Base-by-base conservation (phyloP, 129 eudicot genomes). In the Ambrosia artemisiifolia region DNA sequence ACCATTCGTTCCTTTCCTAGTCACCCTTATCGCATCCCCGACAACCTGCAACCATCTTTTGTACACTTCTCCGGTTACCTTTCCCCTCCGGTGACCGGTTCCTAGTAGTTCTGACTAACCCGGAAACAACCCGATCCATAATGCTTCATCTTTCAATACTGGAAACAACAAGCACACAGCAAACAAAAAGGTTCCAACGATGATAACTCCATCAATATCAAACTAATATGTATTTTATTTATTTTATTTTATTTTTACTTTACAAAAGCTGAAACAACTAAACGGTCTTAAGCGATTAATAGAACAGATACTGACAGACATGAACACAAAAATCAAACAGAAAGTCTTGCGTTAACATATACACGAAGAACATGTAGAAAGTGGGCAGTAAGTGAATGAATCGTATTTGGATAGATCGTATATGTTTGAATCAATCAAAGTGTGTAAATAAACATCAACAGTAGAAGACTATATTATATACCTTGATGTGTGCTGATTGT, bases 331-430 rank as follows among this genome's bases (percentile, higher is more conserved):
- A 7, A 3, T 47, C 3, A 48, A 49, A 14, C 12, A 13, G 36
- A 35, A 69, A 69, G 35, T 51, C 11, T 51, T 34, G 74, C 63
- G 74, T 50, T 51, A 63, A 51, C 49, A 69, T 50, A 34, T 18
- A 63, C 51, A 2, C 11, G 49, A n/a, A 38, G 30, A 42, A 65
- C 70, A 42, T 4, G 2, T 64, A 40, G 16, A 11, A 16, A 7
- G 32, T 40, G 50, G 3, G 16, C n/a, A 51, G 32, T 16, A 35
- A 16, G 62, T 49, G 16, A 16, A 69, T 7, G 7, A 69, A 69
- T 9, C 48, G 74, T 30, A 50, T 13, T 50, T 33, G 16, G 28
- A 69, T 46, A 68, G 51, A 17, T 16, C 18, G 20, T 19, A 6
- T 5, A 2, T 36, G 2, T 11, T 17, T 13, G 33, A 36, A 70